A percentile compares a stretch with the other conserved stretches of the same genome.
These are phyloP conservation scores for Colletotrichum cereale DNA, from an alignment of 2,329 filamentous ascomycete genomes.

Conservation along the genomic window DNA sequence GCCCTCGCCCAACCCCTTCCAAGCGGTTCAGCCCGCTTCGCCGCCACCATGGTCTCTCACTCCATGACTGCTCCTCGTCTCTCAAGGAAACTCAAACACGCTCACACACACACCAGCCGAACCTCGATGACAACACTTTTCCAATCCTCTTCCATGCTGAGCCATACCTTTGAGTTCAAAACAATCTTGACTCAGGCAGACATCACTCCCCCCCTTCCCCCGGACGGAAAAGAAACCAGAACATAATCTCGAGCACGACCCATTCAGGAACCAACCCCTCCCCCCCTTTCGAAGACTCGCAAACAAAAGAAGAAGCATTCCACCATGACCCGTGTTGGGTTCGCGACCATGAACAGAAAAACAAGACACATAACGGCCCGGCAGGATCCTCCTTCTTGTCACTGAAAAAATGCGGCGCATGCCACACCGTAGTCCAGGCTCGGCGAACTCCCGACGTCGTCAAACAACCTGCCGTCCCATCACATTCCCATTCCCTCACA, in stretches of 20 bases:
- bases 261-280: background rate
- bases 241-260: background rate
- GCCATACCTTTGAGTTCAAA: background rate
- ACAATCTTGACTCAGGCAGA: background rate
- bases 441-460: background rate
- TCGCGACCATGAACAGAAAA: background rate
- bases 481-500: background rate
- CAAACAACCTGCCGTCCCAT: background rate
- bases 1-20: background rate
- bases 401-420: background rate
- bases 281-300: background rate
- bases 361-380: slow-evolving; percentile 1
- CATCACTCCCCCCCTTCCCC: background rate
- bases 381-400: background rate
- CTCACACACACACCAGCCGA: background rate
- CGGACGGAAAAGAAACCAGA: background rate
- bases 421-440: background rate
- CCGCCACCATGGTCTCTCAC: background rate
- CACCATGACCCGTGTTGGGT: background rate
- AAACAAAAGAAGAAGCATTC: background rate
- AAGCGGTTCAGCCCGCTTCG: background rate
- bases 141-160: background rate
- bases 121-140: background rate
- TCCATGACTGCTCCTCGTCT: background rate
- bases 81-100: background rate